Base-by-base conservation (phyloP, 176 grass and related monocot species). In the Carex littledalei region DNA sequence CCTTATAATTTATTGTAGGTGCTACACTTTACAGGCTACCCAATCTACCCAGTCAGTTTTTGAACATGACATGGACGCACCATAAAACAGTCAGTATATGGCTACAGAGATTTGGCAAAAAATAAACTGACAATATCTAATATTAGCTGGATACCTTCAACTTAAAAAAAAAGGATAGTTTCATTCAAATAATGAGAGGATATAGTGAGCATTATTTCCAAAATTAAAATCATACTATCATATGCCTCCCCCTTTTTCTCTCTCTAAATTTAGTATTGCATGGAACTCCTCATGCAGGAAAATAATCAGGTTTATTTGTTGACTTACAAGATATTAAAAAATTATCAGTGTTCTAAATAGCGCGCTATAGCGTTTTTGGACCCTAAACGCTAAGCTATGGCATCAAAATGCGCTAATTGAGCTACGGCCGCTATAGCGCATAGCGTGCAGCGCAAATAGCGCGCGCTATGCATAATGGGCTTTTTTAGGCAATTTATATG, bases 211-310 rank as follows among this genome's bases (percentile, higher is more conserved):
- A 73, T 11, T 3, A 73, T 73, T 43, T 43, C 39, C 18, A 47
- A 67, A 34, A 69, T 69, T 0, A 39, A 37, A 69, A 39, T 69
- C 15, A 16, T 69, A 69, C 15, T 17, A 39, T 69, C 32, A 4
- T 8, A 69, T 31, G 66, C 6, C 47, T 39, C 6, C 24, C 3
- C 3, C 13, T 32, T 35, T 8, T 6, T 69, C 34, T 41, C 67
- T 41, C 67, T 70, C 67, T 70, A 70, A 70, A 70, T 18, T 70
- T 70, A n/a, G 34, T 70, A 70, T 70, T 52, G 20, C n/a, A 24
- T 52, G 45, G 8, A 50, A 75, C 71, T 52, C 9, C 71, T 75
- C 6, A 11, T 14, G 43, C n/a, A 75, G 71, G 41, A 17, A 37
- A 34, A n/a, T n/a, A 41, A 35, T 70, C 67, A 18, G 21, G 32